A percentile compares a stretch with the other conserved stretches of the same genome.
Conservation (phyloP, 2,329 filamentous ascomycete genomes). For the Colletotrichum limetticola region DNA sequence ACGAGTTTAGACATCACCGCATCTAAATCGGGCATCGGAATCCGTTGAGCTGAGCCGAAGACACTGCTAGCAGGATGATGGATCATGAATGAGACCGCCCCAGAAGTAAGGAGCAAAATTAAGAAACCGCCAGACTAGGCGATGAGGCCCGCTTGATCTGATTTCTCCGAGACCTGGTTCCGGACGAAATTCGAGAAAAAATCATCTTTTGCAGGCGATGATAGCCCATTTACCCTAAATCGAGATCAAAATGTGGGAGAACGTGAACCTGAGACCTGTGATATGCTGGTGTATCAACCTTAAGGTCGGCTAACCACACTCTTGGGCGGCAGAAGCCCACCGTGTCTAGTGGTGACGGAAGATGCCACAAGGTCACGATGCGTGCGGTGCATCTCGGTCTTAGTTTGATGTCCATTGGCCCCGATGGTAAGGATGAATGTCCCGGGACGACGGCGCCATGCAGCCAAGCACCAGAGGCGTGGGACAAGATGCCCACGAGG, state of each 20-base stretch:
- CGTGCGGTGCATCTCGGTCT: not conserved
- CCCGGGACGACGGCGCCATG: not conserved
- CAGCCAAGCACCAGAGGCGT: constrained; percentile 1
- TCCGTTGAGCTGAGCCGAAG: not conserved
- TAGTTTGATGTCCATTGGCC: not conserved
- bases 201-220: not conserved
- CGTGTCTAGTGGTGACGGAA: not conserved
- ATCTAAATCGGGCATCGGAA: not conserved
- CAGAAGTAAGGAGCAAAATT: not conserved
- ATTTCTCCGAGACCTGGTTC: not conserved
- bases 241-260: not conserved
- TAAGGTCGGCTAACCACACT: not conserved
- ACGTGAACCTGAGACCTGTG: not conserved
- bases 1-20: not conserved
- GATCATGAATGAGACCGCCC: too few species aligned
- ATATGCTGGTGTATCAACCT: not conserved
- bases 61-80: not conserved
- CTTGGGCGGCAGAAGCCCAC: not conserved
- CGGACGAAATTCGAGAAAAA: not conserved
- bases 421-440: not conserved
- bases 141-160: not conserved
- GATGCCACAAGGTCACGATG: not conserved
- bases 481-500: not conserved
- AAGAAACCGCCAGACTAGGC: not conserved
- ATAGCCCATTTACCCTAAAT: not conserved